A percentile compares a stretch with the other conserved stretches of the same genome.
These are phyloP conservation scores for Nakazawaea ernobii DNA, from an alignment of 805 yeast genomes.

Conservation along the genomic window DNA sequence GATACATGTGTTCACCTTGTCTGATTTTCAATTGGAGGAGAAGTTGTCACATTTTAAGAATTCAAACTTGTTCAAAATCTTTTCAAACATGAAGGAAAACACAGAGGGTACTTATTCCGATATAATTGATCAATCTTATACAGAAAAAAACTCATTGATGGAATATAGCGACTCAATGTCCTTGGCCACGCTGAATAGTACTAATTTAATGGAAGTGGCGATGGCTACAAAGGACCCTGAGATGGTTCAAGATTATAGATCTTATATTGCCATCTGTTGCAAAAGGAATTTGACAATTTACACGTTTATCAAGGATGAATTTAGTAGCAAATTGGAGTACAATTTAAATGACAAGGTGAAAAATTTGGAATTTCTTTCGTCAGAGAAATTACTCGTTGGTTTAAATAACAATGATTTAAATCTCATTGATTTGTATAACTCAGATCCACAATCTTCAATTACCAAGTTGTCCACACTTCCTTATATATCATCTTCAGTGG, in stretches of 20 bases:
- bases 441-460: conserved; percentile 5
- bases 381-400: conserved; percentile 17
- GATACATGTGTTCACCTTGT: conserved; percentile 26
- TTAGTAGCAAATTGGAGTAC: conserved; percentile 19
- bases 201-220: conserved; percentile 4
- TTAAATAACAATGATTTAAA: conserved; percentile 21
- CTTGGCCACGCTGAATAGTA: conserved; percentile 21
- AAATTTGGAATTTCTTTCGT: conserved; percentile 18
- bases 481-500: conserved; percentile 8
- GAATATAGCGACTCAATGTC: conserved; percentile 25
- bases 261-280: conserved; percentile 13
- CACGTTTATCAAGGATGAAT: conserved; percentile 19
- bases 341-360: conserved; percentile 20
- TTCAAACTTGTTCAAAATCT: conserved; percentile 21
- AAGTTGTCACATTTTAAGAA: conserved; percentile 27
- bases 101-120: background rate
- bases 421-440: conserved; percentile 9
- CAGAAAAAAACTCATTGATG: conserved; percentile 1
- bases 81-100: conserved; percentile 16
- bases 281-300: conserved; percentile 19
- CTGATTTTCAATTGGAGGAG: conserved; percentile 23
- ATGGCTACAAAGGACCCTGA: background rate
- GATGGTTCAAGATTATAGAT: conserved; percentile 3
- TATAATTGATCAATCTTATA: conserved; percentile 4
- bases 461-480: conserved; percentile 5